A percentile compares a stretch with the other conserved stretches of the same genome.
These are phyloP conservation scores for Tricholoma matsutake DNA, from an alignment of 768 basidiomycete species.

Conservation along the genomic window DNA sequence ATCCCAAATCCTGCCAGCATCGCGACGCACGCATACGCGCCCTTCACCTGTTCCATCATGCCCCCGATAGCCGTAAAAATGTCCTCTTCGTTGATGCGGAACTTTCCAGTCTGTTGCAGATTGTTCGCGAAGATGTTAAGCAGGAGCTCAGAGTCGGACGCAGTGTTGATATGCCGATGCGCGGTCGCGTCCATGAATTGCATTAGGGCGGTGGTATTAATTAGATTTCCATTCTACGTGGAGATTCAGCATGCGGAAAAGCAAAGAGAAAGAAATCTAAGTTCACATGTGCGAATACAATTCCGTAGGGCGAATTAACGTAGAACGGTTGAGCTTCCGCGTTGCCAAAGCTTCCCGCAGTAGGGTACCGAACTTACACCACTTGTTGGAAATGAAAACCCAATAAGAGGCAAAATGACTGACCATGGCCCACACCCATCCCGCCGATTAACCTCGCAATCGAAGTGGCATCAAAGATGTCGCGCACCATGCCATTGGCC, in stretches of 20 bases:
- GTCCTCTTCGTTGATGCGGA: conserved; percentile 99
- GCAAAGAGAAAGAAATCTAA: conserved; percentile 10
- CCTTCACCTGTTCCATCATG: conserved; percentile 84
- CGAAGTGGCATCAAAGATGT: conserved; percentile 84
- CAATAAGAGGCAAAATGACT: conserved; percentile 17
- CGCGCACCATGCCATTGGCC: conserved; percentile 98
- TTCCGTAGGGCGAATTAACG: conserved; percentile 99
- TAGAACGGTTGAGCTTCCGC: conserved; percentile 99
- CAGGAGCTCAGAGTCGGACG: conserved; percentile 95
- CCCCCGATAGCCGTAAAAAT: conserved; percentile 93
- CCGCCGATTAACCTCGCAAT: conserved; percentile 79
- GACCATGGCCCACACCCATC: conserved; percentile 98
- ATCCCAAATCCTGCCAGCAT: conserved; percentile 99
- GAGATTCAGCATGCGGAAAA: conserved; percentile 4
- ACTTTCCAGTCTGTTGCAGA: conserved; percentile 96
- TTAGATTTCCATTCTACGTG: conserved; percentile 92
- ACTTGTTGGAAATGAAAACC: conserved; percentile 5
- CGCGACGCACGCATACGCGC: conserved; percentile 96
- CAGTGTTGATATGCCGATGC: conserved; percentile 98
- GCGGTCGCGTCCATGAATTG: conserved; percentile 94
- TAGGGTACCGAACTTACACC: conserved; percentile 87
- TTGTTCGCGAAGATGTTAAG: conserved; percentile 98
- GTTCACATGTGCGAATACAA: conserved; percentile 95
- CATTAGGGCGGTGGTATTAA: conserved; percentile 85
- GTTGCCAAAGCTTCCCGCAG: conserved; percentile 94